A percentile compares a stretch with the other conserved stretches of the same genome.
Conservation (phyloP, 2,329 filamentous ascomycete genomes). For the Sclerotinia trifoliorum region DNA sequence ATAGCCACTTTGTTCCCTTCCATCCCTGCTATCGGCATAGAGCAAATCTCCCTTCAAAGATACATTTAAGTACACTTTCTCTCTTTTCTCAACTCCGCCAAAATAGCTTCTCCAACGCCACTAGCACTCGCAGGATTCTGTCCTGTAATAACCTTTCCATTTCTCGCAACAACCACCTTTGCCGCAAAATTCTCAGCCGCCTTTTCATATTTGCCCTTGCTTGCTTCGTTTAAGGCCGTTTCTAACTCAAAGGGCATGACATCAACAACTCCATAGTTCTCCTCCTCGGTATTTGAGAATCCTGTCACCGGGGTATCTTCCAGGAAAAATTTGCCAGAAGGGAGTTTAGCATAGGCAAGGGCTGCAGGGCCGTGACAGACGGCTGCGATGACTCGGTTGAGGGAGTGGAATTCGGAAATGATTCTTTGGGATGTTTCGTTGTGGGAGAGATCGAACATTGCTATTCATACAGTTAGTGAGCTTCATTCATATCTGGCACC, state of each 20-base stretch:
- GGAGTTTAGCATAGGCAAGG: slow-evolving; percentile 53
- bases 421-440: slow-evolving; percentile 57
- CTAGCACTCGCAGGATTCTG: slow-evolving; percentile 47
- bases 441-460: slow-evolving; percentile 46
- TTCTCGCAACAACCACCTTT: slow-evolving; percentile 41
- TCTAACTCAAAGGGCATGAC: slow-evolving; percentile 62
- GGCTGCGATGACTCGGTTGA: slow-evolving; percentile 61
- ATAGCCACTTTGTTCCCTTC: background rate
- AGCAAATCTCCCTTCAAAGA: background rate
- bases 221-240: slow-evolving; percentile 50
- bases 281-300: slow-evolving; percentile 54
- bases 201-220: slow-evolving; percentile 56
- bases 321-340: slow-evolving; percentile 53
- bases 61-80: background rate
- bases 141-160: slow-evolving; percentile 45
- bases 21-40: background rate
- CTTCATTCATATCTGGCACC: background rate
- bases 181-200: slow-evolving; percentile 46
- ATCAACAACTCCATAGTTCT: slow-evolving; percentile 43
- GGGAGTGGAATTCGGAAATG: slow-evolving; percentile 60
- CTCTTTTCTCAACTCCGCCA: slow-evolving; percentile 2
- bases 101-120: slow-evolving; percentile 44
- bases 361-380: slow-evolving; percentile 70
- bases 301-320: slow-evolving; percentile 58
- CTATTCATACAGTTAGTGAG: slow-evolving; percentile 19